These are phyloP conservation scores for Diddensiella caesifluorescens DNA, from an alignment of 805 yeast species.

Conservation along the genomic window DNA sequence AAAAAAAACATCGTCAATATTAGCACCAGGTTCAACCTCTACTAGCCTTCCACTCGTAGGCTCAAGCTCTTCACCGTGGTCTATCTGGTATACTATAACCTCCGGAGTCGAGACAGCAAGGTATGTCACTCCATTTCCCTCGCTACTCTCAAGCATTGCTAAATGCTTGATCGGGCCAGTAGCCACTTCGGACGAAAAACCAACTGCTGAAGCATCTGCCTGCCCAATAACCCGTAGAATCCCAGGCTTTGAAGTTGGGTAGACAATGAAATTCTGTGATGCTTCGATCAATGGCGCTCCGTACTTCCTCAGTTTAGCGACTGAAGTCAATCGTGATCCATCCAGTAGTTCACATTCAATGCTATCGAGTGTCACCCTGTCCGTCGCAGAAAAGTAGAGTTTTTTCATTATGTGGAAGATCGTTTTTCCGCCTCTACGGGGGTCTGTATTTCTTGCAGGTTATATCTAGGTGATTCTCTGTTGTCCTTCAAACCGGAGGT, in stretches of 20 bases:
- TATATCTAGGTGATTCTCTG: too few species aligned
- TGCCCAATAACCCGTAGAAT: conserved; percentile 21
- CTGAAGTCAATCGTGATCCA: not conserved
- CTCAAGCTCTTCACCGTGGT: not conserved
- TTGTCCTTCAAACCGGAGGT: too few species aligned
- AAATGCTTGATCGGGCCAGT: conserved; percentile 3
- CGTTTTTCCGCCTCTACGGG: too few species aligned
- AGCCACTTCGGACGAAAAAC: conserved; percentile 9
- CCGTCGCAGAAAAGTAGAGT: too few species aligned
- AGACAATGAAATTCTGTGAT: conserved; percentile 18
- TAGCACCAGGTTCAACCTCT: not conserved
- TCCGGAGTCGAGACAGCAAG: not conserved
- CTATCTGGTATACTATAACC: not conserved
- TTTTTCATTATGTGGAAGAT: too few species aligned
- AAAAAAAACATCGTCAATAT: not conserved
- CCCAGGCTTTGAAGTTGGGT: conserved; percentile 21
- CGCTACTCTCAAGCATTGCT: not conserved
- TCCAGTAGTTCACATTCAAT: not conserved
- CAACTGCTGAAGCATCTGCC: conserved; percentile 18
- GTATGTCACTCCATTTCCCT: not conserved
- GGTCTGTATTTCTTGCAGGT: too few species aligned
- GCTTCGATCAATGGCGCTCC: conserved; percentile 13
- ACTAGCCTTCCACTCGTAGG: not conserved
- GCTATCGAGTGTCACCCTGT: too few species aligned
- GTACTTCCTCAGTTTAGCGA: not conserved